phyloP scores from a whole-genome alignment of 2,329 filamentous ascomycete species.

The Neocucurbitaria cava region DNA sequence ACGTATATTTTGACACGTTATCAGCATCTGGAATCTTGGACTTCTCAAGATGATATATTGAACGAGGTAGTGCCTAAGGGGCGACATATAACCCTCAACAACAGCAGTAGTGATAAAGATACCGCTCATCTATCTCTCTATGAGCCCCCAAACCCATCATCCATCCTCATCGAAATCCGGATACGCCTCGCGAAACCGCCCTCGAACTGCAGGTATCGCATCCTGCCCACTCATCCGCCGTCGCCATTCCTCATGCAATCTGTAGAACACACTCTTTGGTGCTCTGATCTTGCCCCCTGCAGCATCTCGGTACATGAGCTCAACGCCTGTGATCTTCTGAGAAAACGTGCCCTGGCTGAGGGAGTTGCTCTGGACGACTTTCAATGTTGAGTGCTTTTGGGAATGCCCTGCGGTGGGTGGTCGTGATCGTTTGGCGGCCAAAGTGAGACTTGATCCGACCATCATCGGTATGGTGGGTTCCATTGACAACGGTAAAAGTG shows the following conservation, averaged over 20 bases:
- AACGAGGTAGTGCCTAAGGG: no score
- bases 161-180: background rate
- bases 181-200: background rate
- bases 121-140: background rate
- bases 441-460: background rate
- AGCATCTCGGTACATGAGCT: background rate
- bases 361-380: background rate
- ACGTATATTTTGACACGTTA: background rate
- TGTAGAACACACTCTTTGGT: background rate
- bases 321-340: background rate
- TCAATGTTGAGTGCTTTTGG: background rate
- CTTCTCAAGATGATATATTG: no score
- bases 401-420: background rate
- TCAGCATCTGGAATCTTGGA: no score
- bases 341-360: background rate
- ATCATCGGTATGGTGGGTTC: background rate
- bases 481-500: background rate
- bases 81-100: background rate
- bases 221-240: background rate
- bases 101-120: background rate
- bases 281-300: background rate
- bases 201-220: background rate
- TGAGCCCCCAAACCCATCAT: no score
- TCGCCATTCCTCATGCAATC: background rate
- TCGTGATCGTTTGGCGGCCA: background rate